Conservation (phyloP, 1,284 basidiomycete genomes). For the Takashimella tepidaria region DNA sequence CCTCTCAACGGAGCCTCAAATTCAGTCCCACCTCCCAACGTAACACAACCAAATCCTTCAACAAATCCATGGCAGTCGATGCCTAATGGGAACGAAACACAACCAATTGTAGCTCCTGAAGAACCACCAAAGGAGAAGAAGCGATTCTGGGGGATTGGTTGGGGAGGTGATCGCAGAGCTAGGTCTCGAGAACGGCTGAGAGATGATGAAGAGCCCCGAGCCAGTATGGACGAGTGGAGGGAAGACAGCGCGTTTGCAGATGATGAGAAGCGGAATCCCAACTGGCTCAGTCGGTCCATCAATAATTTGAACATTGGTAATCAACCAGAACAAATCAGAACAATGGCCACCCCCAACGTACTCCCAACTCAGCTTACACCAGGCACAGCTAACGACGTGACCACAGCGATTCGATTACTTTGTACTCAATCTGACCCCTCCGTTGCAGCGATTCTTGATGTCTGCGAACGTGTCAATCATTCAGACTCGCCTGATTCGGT, state of each 20-base stretch:
- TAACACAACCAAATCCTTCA: no score
- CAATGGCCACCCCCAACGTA: not conserved
- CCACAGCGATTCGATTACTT: constrained; percentile 32
- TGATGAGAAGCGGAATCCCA: not conserved
- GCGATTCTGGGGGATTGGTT: constrained; percentile 31
- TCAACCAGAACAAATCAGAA: constrained; percentile 12
- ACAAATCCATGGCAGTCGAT: not conserved
- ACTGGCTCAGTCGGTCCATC: constrained; percentile 14
- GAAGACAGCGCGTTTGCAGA: constrained; percentile 9
- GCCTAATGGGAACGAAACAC: not conserved
- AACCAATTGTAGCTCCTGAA: not conserved
- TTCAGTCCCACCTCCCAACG: no score
- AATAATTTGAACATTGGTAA: constrained; percentile 15
- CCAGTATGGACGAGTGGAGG: constrained; percentile 16
- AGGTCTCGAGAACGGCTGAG: not conserved
- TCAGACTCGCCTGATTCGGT: constrained; percentile 36
- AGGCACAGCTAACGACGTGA: constrained; percentile 25
- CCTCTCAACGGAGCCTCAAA: no score
- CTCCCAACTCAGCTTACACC: not conserved
- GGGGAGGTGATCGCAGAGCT: constrained; percentile 13
- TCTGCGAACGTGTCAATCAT: constrained; percentile 44
- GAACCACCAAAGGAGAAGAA: constrained; percentile 24
- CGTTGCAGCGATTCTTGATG: constrained; percentile 32
- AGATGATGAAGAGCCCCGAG: constrained; percentile 7
- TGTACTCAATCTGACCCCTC: constrained; percentile 31